Base-by-base conservation (phyloP, 139 green algal species). In the Chlamydomonas sp. region DNA sequence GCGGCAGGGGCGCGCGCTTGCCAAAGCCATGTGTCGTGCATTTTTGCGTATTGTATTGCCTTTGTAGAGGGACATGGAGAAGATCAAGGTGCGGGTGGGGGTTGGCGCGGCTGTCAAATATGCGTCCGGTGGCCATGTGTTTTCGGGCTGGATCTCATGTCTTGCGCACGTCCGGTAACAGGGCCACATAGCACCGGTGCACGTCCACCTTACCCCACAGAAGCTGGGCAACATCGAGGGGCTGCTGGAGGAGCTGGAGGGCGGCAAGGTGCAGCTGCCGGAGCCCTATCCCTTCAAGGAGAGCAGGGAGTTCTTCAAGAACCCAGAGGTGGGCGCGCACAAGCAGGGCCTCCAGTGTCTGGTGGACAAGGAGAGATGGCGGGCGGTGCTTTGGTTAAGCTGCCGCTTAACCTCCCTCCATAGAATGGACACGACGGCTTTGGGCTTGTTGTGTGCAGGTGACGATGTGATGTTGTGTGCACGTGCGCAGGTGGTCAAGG, bases 221-320 rank as follows among this genome's bases (percentile, higher is more conserved):
- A 91, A 91, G 87, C 87, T 90, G 67, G 88, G 85, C 74, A 90
- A 59, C 77, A 92, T 92, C 18, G 83, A 91, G 72, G 73, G 71
- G 10, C 66, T 97, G 31, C 80, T 98, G 49, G 87, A 94, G 14
- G 61, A 89, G 2, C 79, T 95, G 71, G 93, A 95, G 69, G 74
- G 78, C 0, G 72, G 77, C 60, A 97, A 96, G 89, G 97, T 95
- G 83, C 86, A 88, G 2, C 79, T 99, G 0, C 97, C 97, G 2
- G 96, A 99, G 1, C 91, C 94, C 57, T 99, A 96, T 87, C 95
- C 95, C 8, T 98, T 96, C 89, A 90, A 97, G 77, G 95, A 98
- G 81, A 97, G 96, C 3, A 91, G 94, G 14, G 83, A 85, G 57
- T 91, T 98, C 18, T 99, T 99, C 93, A 96, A 96, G 80, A 68